These are phyloP conservation scores for Cladosporium sphaerospermum DNA, from an alignment of 2,329 filamentous ascomycete species.

Conservation along the genomic window DNA sequence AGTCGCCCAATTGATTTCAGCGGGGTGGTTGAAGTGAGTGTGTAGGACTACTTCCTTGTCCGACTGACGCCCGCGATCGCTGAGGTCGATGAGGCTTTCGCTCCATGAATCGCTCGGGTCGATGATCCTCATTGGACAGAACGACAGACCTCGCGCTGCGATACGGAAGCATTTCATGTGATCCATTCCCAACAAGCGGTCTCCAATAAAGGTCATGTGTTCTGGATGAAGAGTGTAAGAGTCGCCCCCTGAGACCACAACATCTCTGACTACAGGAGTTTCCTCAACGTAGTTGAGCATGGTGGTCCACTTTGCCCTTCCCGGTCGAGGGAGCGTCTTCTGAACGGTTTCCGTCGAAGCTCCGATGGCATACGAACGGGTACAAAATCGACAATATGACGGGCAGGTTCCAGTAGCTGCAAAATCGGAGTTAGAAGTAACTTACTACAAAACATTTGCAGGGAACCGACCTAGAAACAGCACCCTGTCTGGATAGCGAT, in stretches of 20 bases:
- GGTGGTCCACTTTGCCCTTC: slow-evolving; percentile 48
- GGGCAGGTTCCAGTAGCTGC: slow-evolving; percentile 55
- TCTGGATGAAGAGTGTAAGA: slow-evolving; percentile 52
- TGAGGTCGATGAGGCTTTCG: slow-evolving; percentile 46
- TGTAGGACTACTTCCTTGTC: slow-evolving; percentile 58
- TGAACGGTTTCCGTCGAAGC: slow-evolving; percentile 47
- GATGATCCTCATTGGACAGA: slow-evolving; percentile 51
- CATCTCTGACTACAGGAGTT: slow-evolving; percentile 47
- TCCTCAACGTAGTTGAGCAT: slow-evolving; percentile 53
- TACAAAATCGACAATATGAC: slow-evolving; percentile 59
- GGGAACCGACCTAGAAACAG: slow-evolving; percentile 50
- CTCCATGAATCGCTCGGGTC: slow-evolving; percentile 50
- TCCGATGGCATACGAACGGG: slow-evolving; percentile 55
- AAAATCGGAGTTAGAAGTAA: neutral
- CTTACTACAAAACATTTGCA: neutral
- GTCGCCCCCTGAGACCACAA: slow-evolving; percentile 60
- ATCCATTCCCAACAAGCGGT: slow-evolving; percentile 50
- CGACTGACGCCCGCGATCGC: slow-evolving; percentile 35
- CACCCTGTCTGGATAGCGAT: slow-evolving; percentile 59
- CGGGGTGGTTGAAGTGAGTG: slow-evolving; percentile 60
- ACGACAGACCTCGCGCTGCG: slow-evolving; percentile 56
- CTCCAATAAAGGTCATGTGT: slow-evolving; percentile 49
- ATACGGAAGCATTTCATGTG: slow-evolving; percentile 56
- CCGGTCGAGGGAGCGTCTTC: slow-evolving; percentile 24
- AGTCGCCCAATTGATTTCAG: slow-evolving; percentile 57